Conservation (phyloP, 1,284 basidiomycete species). For the Exobasidium rhododendri region DNA sequence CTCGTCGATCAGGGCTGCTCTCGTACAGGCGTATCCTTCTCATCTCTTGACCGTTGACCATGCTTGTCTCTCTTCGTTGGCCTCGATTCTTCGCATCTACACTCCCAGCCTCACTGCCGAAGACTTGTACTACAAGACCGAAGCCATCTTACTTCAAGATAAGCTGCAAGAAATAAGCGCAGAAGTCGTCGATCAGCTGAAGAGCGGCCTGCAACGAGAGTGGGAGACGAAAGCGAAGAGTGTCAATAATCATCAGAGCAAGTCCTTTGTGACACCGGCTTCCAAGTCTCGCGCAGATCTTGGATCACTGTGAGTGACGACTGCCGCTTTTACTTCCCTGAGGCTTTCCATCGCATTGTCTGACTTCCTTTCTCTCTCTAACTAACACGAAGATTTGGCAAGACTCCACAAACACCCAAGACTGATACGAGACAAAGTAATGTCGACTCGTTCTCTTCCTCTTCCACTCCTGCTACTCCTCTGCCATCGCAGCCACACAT, state of each 20-base stretch:
- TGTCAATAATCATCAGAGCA: constrained; percentile 3
- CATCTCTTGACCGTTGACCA: background rate
- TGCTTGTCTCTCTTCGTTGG: background rate
- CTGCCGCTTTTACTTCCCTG: background rate
- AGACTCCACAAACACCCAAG: constrained; percentile 12
- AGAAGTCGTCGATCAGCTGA: constrained; percentile 28
- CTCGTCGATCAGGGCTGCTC: background rate
- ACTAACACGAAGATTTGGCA: constrained; percentile 21
- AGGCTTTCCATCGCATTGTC: too few relatives aligned
- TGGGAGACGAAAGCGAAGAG: constrained; percentile 19
- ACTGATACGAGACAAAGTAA: background rate
- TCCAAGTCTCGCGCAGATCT: constrained; percentile 22
- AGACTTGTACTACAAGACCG: constrained; percentile 44
- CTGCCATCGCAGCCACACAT: constrained; percentile 4
- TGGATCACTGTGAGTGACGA: background rate
- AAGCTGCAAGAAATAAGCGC: constrained; percentile 20
- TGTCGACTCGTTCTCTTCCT: constrained; percentile 21
- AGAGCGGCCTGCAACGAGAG: constrained; percentile 25
- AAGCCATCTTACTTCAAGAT: constrained; percentile 36
- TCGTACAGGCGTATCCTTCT: constrained; percentile 1
- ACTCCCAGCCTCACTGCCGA: constrained; percentile 19
- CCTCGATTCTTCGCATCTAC: constrained; percentile 7
- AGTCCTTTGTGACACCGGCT: background rate
- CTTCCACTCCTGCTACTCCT: constrained; percentile 17
- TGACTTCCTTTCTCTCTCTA: too few relatives aligned